phyloP scores from a whole-genome alignment of 1,139 yeast species.

The Sugiyamaella grinbergsii region DNA sequence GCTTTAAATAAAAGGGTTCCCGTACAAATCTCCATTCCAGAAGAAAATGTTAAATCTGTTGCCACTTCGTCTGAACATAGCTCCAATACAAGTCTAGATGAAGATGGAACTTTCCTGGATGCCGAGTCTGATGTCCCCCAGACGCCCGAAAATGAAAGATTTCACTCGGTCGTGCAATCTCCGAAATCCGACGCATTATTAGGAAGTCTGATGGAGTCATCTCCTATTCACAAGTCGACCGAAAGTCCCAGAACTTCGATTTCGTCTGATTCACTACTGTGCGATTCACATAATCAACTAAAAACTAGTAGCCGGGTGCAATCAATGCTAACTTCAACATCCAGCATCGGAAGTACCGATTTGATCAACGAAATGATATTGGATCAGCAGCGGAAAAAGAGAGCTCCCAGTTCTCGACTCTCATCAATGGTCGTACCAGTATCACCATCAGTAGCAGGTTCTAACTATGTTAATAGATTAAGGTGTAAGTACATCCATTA shows the following conservation, averaged over 20 bases:
- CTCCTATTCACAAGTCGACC: constrained; percentile 14
- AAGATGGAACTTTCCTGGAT: background rate
- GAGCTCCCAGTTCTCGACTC: background rate
- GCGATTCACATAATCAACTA: background rate
- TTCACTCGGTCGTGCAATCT: background rate
- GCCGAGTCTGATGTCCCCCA: background rate
- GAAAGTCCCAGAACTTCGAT: constrained; percentile 17
- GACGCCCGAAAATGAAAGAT: background rate
- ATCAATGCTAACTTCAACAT: constrained; percentile 12
- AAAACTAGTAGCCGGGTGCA: constrained; percentile 4
- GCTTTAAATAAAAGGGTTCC: background rate
- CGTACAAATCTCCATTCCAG: background rate
- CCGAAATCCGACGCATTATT: background rate
- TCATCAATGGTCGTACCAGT: constrained; percentile 16
- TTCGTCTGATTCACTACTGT: constrained; percentile 12
- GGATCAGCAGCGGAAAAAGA: constrained; percentile 4
- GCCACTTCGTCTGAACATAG: background rate
- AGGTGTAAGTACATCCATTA: constrained; percentile 5
- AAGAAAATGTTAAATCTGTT: too few relatives aligned
- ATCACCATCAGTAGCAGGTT: constrained; percentile 12
- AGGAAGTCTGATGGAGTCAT: background rate
- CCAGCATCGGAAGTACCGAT: constrained; percentile 14
- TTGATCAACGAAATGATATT: constrained; percentile 6
- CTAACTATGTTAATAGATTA: constrained; percentile 13
- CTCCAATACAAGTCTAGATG: background rate